Conservation (phyloP, 164 flowering plant species). For the Vitis cinerea region DNA sequence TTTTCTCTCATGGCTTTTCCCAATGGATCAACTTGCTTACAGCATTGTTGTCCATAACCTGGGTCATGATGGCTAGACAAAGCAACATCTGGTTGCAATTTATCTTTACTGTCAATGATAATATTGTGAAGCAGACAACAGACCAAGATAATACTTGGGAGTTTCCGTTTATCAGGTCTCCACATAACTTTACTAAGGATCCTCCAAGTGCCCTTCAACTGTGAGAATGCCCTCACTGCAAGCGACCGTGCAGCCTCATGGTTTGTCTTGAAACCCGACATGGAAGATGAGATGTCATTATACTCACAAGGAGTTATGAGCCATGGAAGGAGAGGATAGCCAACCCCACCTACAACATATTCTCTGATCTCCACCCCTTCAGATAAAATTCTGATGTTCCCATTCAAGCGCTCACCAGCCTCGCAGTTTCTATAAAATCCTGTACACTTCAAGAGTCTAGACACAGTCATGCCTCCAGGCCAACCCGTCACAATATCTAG, state of each 20-base stretch:
- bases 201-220: slow-evolving; percentile 87
- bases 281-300: slow-evolving; percentile 25
- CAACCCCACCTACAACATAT: slow-evolving; percentile 63
- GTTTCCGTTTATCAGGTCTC: slow-evolving; percentile 89
- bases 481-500: slow-evolving; percentile 89
- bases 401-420: slow-evolving; percentile 56
- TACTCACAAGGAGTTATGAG: slow-evolving; percentile 69
- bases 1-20: slow-evolving; percentile 50
- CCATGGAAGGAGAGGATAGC: slow-evolving; percentile 90
- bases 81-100: slow-evolving; percentile 49
- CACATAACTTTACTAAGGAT: slow-evolving; percentile 95
- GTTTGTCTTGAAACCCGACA: slow-evolving; percentile 38
- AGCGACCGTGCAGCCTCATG: slow-evolving; percentile 55
- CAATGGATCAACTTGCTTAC: slow-evolving; percentile 49
- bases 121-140: slow-evolving; percentile 96
- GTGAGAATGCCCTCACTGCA: slow-evolving; percentile 68
- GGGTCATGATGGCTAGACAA: slow-evolving; percentile 73
- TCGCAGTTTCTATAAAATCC: slow-evolving; percentile 73
- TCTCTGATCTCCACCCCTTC: slow-evolving; percentile 61
- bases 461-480: slow-evolving; percentile 43
- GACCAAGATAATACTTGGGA: slow-evolving; percentile 84
- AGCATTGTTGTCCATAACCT: slow-evolving; percentile 55
- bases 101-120: slow-evolving; percentile 69
- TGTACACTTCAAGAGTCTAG: slow-evolving; percentile 61
- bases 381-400: slow-evolving; percentile 27